Evolutionary conservation across 2,329 filamentous ascomycete genomes (phyloP).

Genomic region (Fusarium nelsonii): DNA sequence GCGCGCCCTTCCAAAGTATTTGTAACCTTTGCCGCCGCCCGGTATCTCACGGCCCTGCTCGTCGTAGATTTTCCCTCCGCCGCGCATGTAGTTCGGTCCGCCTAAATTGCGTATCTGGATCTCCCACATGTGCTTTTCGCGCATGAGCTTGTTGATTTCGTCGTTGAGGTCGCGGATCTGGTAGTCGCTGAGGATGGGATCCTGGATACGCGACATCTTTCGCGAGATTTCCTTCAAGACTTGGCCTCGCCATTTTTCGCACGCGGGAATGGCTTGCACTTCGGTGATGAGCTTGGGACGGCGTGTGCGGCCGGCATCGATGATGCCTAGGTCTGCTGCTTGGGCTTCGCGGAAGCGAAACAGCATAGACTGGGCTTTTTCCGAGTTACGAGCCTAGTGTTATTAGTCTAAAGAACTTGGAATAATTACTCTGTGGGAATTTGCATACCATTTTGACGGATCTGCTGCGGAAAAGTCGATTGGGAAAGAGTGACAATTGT

Average conservation of each 20-base stretch:
- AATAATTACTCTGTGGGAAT: accelerated
- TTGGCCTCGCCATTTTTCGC: conserved; percentile 98
- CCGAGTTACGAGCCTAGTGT: conserved; percentile 91
- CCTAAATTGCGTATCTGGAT: conserved; percentile 94
- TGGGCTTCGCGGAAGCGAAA: conserved; percentile 99
- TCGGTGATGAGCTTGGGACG: conserved; percentile 93
- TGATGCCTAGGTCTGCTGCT: conserved; percentile 94
- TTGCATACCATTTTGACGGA: conserved; percentile 47
- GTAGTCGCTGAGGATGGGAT: conserved; percentile 90
- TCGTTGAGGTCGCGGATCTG: conserved; percentile 98
- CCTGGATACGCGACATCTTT: conserved; percentile 97
- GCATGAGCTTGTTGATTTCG: conserved; percentile 99
- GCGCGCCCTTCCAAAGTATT: conserved; percentile 90
- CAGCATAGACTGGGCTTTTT: conserved; percentile 99
- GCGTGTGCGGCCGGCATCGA: conserved; percentile 89
- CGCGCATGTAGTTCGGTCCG: conserved; percentile 96
- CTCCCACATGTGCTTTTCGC: conserved; percentile 99
- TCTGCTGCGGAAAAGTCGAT: conserved; percentile 17
- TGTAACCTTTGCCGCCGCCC: conserved; percentile 87
- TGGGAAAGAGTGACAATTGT: conserved; percentile 12
- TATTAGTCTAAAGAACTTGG: conserved; percentile 7
- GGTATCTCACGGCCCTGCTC: conserved; percentile 78
- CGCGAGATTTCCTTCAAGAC: conserved; percentile 97
- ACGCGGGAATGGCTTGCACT: conserved; percentile 83
- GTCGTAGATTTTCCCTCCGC: conserved; percentile 76